phyloP scores from a whole-genome alignment of 139 green algal species.

The Nannochloris sp. region DNA sequence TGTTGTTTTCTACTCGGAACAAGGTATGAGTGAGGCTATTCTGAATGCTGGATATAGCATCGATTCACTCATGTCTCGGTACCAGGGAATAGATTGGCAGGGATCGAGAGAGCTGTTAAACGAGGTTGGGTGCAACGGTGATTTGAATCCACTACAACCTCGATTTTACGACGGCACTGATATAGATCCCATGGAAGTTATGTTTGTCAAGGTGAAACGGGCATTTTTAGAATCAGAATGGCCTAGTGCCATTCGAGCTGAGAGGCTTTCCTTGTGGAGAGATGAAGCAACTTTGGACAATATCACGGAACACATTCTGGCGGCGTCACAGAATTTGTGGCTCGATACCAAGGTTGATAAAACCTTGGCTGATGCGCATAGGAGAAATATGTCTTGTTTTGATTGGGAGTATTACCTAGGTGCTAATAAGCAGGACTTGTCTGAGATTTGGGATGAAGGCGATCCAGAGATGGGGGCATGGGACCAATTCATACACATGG shows the following conservation, averaged over 20 bases:
- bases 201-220: conserved; percentile 73
- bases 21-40: conserved; percentile 36
- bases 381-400: conserved; percentile 30
- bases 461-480: conserved; percentile 17
- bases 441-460: conserved; percentile 13
- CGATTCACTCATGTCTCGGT: conserved; percentile 42
- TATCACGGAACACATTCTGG: neutral
- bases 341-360: neutral
- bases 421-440: conserved; percentile 22
- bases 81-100: conserved; percentile 36
- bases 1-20: conserved; percentile 28
- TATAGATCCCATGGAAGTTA: conserved; percentile 60
- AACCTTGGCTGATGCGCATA: conserved; percentile 15
- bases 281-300: neutral
- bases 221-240: conserved; percentile 32
- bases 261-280: conserved; percentile 28
- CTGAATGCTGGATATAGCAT: conserved; percentile 38
- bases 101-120: neutral
- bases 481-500: conserved; percentile 29
- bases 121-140: conserved; percentile 16
- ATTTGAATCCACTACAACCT: conserved; percentile 29
- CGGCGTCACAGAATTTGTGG: conserved; percentile 20
- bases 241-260: conserved; percentile 10
- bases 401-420: conserved; percentile 33
- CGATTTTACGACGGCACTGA: conserved; percentile 51